Base-by-base conservation (phyloP, 352 stramenopile genomes). In the Ophiocytium majus region DNA sequence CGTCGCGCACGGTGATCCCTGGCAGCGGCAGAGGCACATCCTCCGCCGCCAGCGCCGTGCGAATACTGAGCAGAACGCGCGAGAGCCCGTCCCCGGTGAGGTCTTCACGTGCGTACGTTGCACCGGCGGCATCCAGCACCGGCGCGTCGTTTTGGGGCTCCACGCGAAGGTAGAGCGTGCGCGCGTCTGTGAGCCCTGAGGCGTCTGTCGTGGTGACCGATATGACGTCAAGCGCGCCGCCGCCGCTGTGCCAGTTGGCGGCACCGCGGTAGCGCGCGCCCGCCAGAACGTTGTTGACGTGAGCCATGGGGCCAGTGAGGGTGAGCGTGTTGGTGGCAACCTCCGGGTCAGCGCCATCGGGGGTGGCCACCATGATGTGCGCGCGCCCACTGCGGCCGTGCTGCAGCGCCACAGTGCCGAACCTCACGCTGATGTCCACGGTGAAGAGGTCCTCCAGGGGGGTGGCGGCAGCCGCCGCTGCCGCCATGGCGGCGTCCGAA, bases 161-260 rank as follows among this genome's bases (percentile, higher is more conserved):
- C 10, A 88, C 84, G 5, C 81, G n/a, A 32, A 88, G 43, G 5
- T 57, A 14, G 5, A 14, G 14, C 43, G 43, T 57, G 43, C 43
- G 43, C 43, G 43, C 43, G 43, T 5, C 43, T 5, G 5, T 5
- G 5, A 57, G 43, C 43, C 43, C 43, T 14, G 43, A 5, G 43
- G 43, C 43, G 43, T 80, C 75, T 19, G n/a, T 50, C 75, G 63
- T 28, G 37, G 75, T 10, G 75, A 63, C 5, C 34, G 75, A 64
- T 1, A 80, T 28, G 5, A 28, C 37, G 75, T 80, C 75, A 9
- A 76, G 64, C 43, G 43, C 43, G 43, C 43, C 43, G 43, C 43
- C 43, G 31, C 64, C 64, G 81, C 84, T 88, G 76, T 86, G 83
- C 84, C 84, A 88, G 80, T 88, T 85, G n/a, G 80, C 79, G 14